These are phyloP conservation scores for Candolleomyces eurysporus DNA, from an alignment of 768 basidiomycete genomes.

Conservation along the genomic window DNA sequence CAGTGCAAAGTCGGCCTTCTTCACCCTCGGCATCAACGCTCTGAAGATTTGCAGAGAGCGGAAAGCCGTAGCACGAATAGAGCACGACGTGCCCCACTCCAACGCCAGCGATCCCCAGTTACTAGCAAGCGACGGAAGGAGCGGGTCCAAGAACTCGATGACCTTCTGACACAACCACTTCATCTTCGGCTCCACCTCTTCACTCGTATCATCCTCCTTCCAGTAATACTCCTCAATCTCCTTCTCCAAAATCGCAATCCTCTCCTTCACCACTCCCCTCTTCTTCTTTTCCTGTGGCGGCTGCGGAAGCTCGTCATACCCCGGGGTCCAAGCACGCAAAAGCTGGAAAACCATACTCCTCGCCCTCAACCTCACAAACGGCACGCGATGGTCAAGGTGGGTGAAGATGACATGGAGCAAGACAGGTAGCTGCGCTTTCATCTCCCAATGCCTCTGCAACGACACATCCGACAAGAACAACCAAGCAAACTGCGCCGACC, in stretches of 20 bases:
- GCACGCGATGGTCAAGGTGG: conserved; percentile 76
- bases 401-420: conserved; percentile 79
- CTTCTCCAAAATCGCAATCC: conserved; percentile 54
- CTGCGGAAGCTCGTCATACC: conserved; percentile 71
- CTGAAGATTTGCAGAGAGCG: conserved; percentile 91
- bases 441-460: conserved; percentile 74
- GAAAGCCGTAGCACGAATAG: conserved; percentile 82
- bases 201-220: conserved; percentile 65
- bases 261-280: conserved; percentile 47
- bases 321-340: conserved; percentile 77
- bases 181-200: conserved; percentile 65
- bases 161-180: conserved; percentile 63
- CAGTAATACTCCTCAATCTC: conserved; percentile 61
- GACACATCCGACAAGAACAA: conserved; percentile 79
- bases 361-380: conserved; percentile 67
- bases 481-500: conserved; percentile 86
- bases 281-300: conserved; percentile 43
- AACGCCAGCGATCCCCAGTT: conserved; percentile 81
- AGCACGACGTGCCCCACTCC: conserved; percentile 83
- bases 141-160: conserved; percentile 63
- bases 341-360: conserved; percentile 83
- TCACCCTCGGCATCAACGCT: conserved; percentile 69
- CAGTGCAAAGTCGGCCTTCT: conserved; percentile 69
- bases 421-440: conserved; percentile 63
- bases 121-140: conserved; percentile 66